phyloP scores from a whole-genome alignment of 1,284 basidiomycete species.

The Neonothopanus nambi region DNA sequence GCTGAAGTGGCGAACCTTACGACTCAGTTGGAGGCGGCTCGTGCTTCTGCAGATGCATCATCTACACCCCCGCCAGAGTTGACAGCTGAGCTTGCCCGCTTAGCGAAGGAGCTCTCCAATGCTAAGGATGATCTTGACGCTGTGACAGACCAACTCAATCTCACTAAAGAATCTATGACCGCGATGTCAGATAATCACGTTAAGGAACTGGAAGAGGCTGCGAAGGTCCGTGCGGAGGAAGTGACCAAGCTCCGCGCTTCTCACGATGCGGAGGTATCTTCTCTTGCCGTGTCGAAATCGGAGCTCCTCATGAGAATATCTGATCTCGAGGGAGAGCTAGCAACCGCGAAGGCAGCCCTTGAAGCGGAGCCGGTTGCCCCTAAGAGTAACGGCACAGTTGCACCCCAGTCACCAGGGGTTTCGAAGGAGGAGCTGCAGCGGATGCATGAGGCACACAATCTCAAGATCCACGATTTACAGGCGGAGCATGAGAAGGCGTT shows the following conservation, averaged over 20 bases:
- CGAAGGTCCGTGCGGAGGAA: constrained; percentile 67
- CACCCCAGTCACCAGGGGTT: constrained; percentile 50
- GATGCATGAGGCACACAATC: constrained; percentile 78
- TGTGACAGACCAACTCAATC: constrained; percentile 56
- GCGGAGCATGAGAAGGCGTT: constrained; percentile 68
- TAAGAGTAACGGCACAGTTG: constrained; percentile 55
- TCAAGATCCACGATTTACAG: constrained; percentile 77
- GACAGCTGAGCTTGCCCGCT: constrained; percentile 52
- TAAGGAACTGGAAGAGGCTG: constrained; percentile 71
- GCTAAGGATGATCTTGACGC: constrained; percentile 65
- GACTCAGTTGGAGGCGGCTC: constrained; percentile 64
- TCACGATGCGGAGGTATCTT: constrained; percentile 59
- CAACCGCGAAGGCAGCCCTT: constrained; percentile 58
- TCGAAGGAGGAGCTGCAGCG: constrained; percentile 74
- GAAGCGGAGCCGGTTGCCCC: constrained; percentile 48
- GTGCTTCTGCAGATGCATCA: constrained; percentile 43
- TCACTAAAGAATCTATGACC: constrained; percentile 68
- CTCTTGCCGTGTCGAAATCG: constrained; percentile 56
- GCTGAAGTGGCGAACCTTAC: constrained; percentile 57
- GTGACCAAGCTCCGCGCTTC: constrained; percentile 56
- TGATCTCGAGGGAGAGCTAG: constrained; percentile 74
- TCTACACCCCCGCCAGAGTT: constrained; percentile 52
- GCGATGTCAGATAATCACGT: constrained; percentile 69
- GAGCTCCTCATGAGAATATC: constrained; percentile 60
- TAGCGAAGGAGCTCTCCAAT: constrained; percentile 59